These are phyloP conservation scores for Polytolypa hystricis DNA, from an alignment of 2,329 filamentous ascomycete species.

Conservation along the genomic window DNA sequence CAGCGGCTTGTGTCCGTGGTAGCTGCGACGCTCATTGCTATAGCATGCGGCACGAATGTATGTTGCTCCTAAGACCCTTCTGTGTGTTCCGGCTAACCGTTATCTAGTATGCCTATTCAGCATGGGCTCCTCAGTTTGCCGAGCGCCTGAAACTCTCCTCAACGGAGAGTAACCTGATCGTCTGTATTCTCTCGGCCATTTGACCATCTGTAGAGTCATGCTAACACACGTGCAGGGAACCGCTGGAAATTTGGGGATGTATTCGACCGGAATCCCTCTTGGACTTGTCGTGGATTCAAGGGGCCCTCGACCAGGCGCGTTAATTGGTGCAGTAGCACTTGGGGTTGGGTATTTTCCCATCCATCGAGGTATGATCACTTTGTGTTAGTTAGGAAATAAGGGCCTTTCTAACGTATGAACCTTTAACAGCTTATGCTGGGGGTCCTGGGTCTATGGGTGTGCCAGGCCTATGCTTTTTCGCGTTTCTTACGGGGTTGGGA, in stretches of 20 bases:
- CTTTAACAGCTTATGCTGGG: constrained; percentile 53
- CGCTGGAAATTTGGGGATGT: constrained; percentile 67
- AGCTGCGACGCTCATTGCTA: constrained; percentile 70
- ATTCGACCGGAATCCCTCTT: constrained; percentile 76
- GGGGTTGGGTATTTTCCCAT: constrained; percentile 77
- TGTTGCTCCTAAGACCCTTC: constrained; percentile 10
- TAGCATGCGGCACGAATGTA: constrained; percentile 91
- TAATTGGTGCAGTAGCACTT: constrained; percentile 62
- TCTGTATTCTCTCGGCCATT: constrained; percentile 29
- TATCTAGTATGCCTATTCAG: constrained; percentile 85
- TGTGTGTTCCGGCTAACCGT: constrained; percentile 15
- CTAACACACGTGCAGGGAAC: constrained; percentile 39
- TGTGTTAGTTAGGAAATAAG: neutral
- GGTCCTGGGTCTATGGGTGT: constrained; percentile 50
- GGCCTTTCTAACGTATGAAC: neutral
- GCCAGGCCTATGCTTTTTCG: constrained; percentile 62
- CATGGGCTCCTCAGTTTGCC: constrained; percentile 94
- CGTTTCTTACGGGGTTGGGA: constrained; percentile 75
- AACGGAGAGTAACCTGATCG: constrained; percentile 89
- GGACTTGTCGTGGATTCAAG: constrained; percentile 76
- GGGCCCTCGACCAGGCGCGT: constrained; percentile 67
- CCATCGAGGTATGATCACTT: constrained; percentile 39
- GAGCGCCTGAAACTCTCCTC: constrained; percentile 75
- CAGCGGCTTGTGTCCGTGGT: constrained; percentile 71
- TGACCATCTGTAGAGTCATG: constrained; percentile 6